These are phyloP conservation scores for Byssochlamys sp. DNA, from an alignment of 2,329 filamentous ascomycete genomes.

Conservation along the genomic window DNA sequence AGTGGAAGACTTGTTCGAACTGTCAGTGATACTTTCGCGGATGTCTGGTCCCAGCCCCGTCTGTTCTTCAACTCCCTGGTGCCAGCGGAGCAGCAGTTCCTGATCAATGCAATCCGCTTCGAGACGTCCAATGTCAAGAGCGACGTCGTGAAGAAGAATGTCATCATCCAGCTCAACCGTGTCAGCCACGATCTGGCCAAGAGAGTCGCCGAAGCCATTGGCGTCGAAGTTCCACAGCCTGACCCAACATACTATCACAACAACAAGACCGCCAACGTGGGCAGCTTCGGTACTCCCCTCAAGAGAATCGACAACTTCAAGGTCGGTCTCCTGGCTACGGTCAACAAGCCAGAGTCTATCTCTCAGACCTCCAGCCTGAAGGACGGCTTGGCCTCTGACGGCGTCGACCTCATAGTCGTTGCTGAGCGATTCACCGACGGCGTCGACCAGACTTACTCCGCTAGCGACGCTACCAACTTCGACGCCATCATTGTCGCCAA, in stretches of 20 bases:
- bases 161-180: slow-evolving; percentile 59
- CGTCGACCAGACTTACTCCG: slow-evolving; percentile 56
- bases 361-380: slow-evolving; percentile 44
- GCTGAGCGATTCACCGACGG: slow-evolving; percentile 48
- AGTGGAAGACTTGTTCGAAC: slow-evolving; percentile 48
- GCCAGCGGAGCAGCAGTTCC: slow-evolving; percentile 57
- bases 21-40: slow-evolving; percentile 55
- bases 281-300: slow-evolving; percentile 50
- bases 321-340: slow-evolving; percentile 53
- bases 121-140: slow-evolving; percentile 55
- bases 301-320: slow-evolving; percentile 53
- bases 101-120: slow-evolving; percentile 65
- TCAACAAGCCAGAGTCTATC: slow-evolving; percentile 35
- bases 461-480: slow-evolving; percentile 45
- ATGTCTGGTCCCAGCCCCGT: slow-evolving; percentile 63
- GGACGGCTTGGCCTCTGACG: slow-evolving; percentile 26
- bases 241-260: slow-evolving; percentile 59
- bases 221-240: slow-evolving; percentile 47
- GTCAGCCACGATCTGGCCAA: slow-evolving; percentile 58
- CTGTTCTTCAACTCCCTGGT: slow-evolving; percentile 66
- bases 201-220: slow-evolving; percentile 55
- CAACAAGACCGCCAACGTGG: slow-evolving; percentile 55
- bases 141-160: slow-evolving; percentile 51
- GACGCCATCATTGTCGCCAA: slow-evolving; percentile 48
- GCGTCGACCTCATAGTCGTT: slow-evolving; percentile 51